Base-by-base conservation (phyloP, 2,329 filamentous ascomycete species). In the Diaporthe helianthi region DNA sequence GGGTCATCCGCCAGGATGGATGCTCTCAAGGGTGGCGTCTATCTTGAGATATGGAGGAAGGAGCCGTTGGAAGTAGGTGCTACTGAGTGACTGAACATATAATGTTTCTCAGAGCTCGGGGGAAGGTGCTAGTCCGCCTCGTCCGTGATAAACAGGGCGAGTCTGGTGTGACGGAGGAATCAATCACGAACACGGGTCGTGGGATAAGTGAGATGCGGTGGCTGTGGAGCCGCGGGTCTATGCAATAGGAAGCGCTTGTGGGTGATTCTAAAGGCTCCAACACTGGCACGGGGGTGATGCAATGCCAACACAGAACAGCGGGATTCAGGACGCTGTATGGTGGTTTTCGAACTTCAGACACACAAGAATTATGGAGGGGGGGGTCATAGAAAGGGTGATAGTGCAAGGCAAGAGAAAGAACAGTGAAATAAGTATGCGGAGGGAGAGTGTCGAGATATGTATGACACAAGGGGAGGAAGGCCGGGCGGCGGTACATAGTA, bases 221-320 rank as follows among this genome's bases (percentile, higher is more conserved):
- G 69, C 71, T 67, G 71, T 69, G 69, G 65, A 68, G 71, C 71
- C 71, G 65, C 46, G 26, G 68, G 68, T 70, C 52, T 70, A 70
- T 68, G 51, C 53, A 69, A 55, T 61, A 38, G 68, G 63, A 49
- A 66, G 51, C 26, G 63, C 49, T 69, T 55, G 61, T 69, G 64
- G 44, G 46, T 44, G 52, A 68, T 66, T 65, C 58, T 65, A 53
- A 65, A 71, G 33, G 65, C 41, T 61, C 67, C 65, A 58, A 69
- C 68, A 67, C 68, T 69, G 61, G 71, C 69, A 70, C 71, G 55
- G 65, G n/a, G 69, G 54, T 61, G 53, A 71, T 69, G 71, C 68
- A 72, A 71, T 70, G 68, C 71, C 68, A 70, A 70, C 70, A 68
- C 70, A 71, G 61, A 68, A 61, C 47, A 49, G 70, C 58, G 70